Evolutionary conservation across 2,329 filamentous ascomycete genomes (phyloP), one percentile per base, ranked within the genome.

Genomic region (Aspergillus ustus): DNA sequence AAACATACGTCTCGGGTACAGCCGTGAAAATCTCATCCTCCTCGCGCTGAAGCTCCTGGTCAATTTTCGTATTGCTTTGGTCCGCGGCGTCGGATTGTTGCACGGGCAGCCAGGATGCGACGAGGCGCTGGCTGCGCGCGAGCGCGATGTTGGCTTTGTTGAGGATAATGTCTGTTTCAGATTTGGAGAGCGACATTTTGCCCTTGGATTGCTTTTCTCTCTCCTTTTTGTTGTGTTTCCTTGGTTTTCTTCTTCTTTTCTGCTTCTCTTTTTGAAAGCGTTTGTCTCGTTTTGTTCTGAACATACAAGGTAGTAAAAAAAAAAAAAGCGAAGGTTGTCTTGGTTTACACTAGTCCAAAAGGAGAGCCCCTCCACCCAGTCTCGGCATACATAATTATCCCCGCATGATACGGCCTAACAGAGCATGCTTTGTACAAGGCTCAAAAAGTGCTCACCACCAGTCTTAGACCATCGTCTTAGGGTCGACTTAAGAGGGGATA

Each of bases 21-120:
- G 81, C 77, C 17, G 76, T 80, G 66, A 85, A 85, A 44, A 85
- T 78, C 63, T 84, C 82, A 67, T 84, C 78, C 63, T 87, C 85
- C 52, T 86, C 83, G 46, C 78, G 74, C 59, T 82, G 78, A 19
- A 80, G 69, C 63, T 84, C 78, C 59, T 80, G 75, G 40, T 79
- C 73, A 20, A 80, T 73, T 65, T 80, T 81, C 57, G 71, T 67
- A 62, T 75, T 70, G 56, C 72, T 66, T 52, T 72, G 66, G 52
- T 80, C 77, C 22, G 77, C 72, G n/a, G 72, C 60, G 34, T 13
- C 11, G 6, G 78, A 72, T 60, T 75, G 34, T 13, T 40, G 77
- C n/a, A 82, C 73, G 13, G 83, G 83, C 31, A 88, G 80, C 83
- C 84, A 84, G 65, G 85, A 86, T 54, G 83, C 79, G 62, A 88